Evolutionary conservation across 805 yeast species (phyloP), one percentile per base, ranked within the genome.

Genomic region (Clavispora santaluciae): DNA sequence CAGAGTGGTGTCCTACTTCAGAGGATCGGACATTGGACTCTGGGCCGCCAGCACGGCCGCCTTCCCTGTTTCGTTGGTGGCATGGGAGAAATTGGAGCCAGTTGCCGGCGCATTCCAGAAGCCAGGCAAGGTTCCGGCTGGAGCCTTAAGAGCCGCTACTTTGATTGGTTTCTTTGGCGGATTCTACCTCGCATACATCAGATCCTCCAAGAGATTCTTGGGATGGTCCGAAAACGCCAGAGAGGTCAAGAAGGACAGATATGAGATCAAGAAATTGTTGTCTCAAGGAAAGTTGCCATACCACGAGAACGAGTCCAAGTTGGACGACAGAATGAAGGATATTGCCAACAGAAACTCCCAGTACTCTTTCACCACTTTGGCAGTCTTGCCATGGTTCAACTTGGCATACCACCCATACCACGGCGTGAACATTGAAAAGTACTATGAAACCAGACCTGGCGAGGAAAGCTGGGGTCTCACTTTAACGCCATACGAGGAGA

Each of bases 351-450:
- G 88, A 67, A 83, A 84, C 71, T 82, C 93, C 18, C 83, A 81
- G 51, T 79, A 79, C 57, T 78, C 95, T 6, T 79, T 78, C 55
- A 61, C 78, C 42, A 66, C 72, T 41, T 58, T 81, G 52, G 75
- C 79, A 41, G 57, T 84, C 45, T 61, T 86, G 54, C 95, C 95
- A 18, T 81, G 88, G 87, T 86, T 87, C 71, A 87, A 87, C 66
- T 68, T 84, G 47, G 88, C 80, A 35, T 66, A 79, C 59, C 95
- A 86, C 63, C 88, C 86, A 51, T 81, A 79, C 67, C 95, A 86
- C 62, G 93, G 91, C 20, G 79, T 85, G 44, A 83, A 81, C 55
- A 68, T 83, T 44, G 43, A 50, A 22, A 58, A 58, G 43, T 58
- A 58, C 48, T 58, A 58, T 48, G 79, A 75, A 57, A 68, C 62